A percentile compares a stretch with the other conserved stretches of the same genome.
phyloP scores from a whole-genome alignment of 805 yeast genomes.

The Wickerhamomyces strasburgensis region DNA sequence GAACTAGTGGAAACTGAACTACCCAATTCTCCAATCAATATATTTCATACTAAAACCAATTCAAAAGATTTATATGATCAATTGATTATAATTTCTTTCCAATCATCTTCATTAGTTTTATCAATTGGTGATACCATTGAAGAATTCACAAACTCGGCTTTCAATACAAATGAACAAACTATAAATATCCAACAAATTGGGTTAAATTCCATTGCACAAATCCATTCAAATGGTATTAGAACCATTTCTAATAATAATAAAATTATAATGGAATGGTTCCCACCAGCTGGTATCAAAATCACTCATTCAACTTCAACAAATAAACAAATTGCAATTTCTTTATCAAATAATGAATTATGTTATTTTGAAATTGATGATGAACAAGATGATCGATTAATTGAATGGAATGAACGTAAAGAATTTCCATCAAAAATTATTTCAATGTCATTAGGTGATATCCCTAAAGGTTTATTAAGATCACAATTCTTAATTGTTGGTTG shows the following conservation, averaged over 20 bases:
- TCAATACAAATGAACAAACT: constrained; percentile 55
- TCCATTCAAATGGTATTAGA: constrained; percentile 65
- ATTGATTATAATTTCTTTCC: constrained; percentile 60
- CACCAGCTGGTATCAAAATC: constrained; percentile 73
- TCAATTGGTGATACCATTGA: constrained; percentile 78
- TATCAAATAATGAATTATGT: constrained; percentile 69
- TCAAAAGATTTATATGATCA: constrained; percentile 47
- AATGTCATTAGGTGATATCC: constrained; percentile 43
- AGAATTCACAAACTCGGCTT: constrained; percentile 63
- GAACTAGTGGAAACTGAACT: constrained; percentile 71
- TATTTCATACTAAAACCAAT: constrained; percentile 57
- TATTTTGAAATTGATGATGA: constrained; percentile 77
- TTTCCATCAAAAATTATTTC: constrained; percentile 46
- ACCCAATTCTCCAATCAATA: constrained; percentile 56
- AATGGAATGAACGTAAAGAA: constrained; percentile 59
- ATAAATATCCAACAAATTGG: constrained; percentile 70
- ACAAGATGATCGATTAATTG: constrained; percentile 61
- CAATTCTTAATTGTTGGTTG: constrained; percentile 66
- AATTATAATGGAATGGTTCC: constrained; percentile 58
- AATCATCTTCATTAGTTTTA: constrained; percentile 65
- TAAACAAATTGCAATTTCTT: constrained; percentile 63
- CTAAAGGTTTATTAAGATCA: constrained; percentile 42
- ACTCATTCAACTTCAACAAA: constrained; percentile 55
- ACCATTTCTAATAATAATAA: constrained; percentile 37
- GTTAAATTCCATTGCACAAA: constrained; percentile 55